Evolutionary conservation across 306 rosid species (phyloP), one percentile per base, ranked within the genome.

Genomic region (Delonix regia): DNA sequence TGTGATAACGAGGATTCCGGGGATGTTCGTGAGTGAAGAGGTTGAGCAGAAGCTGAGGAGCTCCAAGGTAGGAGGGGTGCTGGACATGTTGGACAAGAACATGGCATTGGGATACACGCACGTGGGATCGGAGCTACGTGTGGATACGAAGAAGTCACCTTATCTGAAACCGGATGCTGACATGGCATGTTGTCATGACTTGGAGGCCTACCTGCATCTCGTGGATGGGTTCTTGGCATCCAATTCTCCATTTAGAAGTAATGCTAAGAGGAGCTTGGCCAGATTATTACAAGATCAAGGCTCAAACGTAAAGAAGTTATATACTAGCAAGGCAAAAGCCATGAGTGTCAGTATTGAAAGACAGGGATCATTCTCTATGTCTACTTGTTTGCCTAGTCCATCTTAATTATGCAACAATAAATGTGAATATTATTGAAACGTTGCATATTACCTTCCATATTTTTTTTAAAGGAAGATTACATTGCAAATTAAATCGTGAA

Each of bases 201-300:
- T 96, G 79, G 99, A 96, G 80, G 99, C 99, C 4, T 96, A 96
- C 62, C 53, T 96, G 52, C 99, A 96, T 63, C 52, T 96, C 79
- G 99, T 96, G 78, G 99, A 96, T 74, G 99, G 99, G 4, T 96
- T 85, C 47, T 9, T 89, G 89, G 95, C 99, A 0, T 93, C 99
- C 0, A 91, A 93, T 49, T 85, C 91, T 81, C 99, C 99, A 0
- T 96, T 96, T 16, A 87, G 99, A 28, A 47, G 91, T 7, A 93
- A 93, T 47, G 99, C 99, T 0, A 96, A 96, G 84, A 83, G 99
- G 9, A 96, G 98, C 49, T 68, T 96, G 67, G 91, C 75, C 1
- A 83, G 97, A 25, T 77, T 96, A 73, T 76, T 96, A 59, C 79
- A 91, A 34, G 96, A 96, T 67, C 99, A 96, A 42, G 73, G 85